Percentiles rank a stretch among this genome's conserved stretches.
These are phyloP conservation scores for Talinum fruticosum DNA, from an alignment of 148 eudicot species.

Conservation along the genomic window DNA sequence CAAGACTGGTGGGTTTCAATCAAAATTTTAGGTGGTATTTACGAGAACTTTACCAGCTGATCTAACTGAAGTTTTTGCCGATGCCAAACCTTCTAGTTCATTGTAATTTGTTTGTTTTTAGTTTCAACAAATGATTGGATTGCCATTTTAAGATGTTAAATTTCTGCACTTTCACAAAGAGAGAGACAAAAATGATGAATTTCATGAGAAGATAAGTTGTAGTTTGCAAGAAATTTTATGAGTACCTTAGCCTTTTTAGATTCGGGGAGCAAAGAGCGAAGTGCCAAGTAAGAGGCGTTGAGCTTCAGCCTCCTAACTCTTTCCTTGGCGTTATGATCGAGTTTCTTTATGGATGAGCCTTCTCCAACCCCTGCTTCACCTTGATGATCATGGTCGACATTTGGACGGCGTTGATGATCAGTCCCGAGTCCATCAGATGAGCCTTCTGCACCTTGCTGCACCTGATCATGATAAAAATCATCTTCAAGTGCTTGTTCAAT, in stretches of 20 bases:
- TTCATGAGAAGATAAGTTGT: background rate
- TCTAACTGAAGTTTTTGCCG: too few species aligned
- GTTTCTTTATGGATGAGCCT: slow-evolving; percentile 38
- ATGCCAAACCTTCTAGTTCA: too few species aligned
- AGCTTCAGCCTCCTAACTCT: slow-evolving; percentile 49
- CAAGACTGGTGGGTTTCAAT: too few species aligned
- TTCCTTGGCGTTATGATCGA: slow-evolving; percentile 58
- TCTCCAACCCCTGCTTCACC: slow-evolving; percentile 10
- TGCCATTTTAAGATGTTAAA: too few species aligned
- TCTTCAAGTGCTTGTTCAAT: slow-evolving; percentile 15
- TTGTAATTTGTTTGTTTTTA: background rate
- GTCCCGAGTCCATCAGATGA: background rate
- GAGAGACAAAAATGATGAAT: background rate
- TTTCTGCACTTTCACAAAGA: too few species aligned
- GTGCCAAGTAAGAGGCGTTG: slow-evolving; percentile 38
- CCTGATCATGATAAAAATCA: background rate
- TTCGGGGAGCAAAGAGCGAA: slow-evolving; percentile 43
- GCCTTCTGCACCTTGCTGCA: slow-evolving; percentile 14
- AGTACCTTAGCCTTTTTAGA: slow-evolving; percentile 46
- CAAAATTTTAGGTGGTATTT: too few species aligned
- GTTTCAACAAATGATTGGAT: too few species aligned
- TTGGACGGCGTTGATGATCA: too few species aligned
- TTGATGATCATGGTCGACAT: background rate
- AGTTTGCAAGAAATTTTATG: background rate
- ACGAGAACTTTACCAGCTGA: too few species aligned